phyloP scores from a whole-genome alignment of 257 asterid species.

The Solanum rostratum region DNA sequence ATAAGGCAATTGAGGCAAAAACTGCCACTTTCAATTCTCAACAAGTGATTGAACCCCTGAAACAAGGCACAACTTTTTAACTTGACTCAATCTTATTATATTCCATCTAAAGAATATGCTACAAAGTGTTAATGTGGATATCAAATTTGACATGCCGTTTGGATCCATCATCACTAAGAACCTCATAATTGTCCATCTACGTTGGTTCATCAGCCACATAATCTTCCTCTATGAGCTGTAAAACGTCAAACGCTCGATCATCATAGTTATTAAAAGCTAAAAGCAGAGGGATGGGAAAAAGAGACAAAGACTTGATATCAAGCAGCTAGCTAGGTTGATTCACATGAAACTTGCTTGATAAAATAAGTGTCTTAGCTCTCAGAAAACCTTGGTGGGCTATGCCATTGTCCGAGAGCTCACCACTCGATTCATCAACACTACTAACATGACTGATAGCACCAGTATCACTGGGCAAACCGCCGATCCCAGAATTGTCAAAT shows the following conservation, averaged over 20 bases:
- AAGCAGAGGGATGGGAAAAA: too few relatives aligned
- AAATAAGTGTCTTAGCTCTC: too few relatives aligned
- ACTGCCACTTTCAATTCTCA: constrained; percentile 32
- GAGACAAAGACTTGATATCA: too few relatives aligned
- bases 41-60: constrained; percentile 5
- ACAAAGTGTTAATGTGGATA: too few relatives aligned
- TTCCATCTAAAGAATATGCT: too few relatives aligned
- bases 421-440: constrained; percentile 73
- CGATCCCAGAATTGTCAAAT: constrained; percentile 82
- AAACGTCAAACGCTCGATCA: neutral
- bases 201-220: constrained; percentile 35
- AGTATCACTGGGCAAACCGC: constrained; percentile 82
- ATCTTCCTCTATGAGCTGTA: constrained; percentile 70
- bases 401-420: too few relatives aligned
- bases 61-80: neutral
- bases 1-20: neutral
- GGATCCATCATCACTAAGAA: constrained; percentile 40
- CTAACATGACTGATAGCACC: constrained; percentile 86
- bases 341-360: too few relatives aligned
- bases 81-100: constrained; percentile 5
- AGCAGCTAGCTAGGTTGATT: too few relatives aligned
- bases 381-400: too few relatives aligned
- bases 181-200: constrained; percentile 73
- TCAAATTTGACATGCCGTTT: neutral
- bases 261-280: too few relatives aligned